Conservation (phyloP, 2,329 filamentous ascomycete genomes). For the Nannizzia gypsea region DNA sequence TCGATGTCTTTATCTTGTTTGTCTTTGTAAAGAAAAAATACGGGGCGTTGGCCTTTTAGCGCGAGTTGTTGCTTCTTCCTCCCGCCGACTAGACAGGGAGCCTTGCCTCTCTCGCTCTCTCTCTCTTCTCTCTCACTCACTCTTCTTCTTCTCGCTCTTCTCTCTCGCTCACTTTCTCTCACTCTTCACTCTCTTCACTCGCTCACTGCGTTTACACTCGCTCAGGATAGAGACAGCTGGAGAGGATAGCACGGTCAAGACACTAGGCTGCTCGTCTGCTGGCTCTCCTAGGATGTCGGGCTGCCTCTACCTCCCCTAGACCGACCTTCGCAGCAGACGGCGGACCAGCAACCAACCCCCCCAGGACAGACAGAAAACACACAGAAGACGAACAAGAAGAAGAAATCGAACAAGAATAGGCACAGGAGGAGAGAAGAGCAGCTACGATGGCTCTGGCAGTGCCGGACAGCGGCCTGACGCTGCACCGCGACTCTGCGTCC, state of each 20-base stretch:
- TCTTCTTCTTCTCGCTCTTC: not conserved
- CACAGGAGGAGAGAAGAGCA: not conserved
- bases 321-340: slow-evolving; percentile 13
- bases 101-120: slow-evolving; percentile 12
- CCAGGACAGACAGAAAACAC: not conserved
- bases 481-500: slow-evolving; percentile 24
- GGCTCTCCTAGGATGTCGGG: slow-evolving; percentile 16
- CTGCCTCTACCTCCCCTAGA: slow-evolving; percentile 14
- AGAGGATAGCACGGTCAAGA: not conserved
- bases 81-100: slow-evolving; percentile 2
- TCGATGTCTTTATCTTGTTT: too few species aligned
- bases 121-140: slow-evolving; percentile 2
- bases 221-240: not conserved
- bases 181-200: slow-evolving; percentile 6
- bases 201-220: slow-evolving; percentile 7
- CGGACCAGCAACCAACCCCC: slow-evolving; percentile 9
- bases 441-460: slow-evolving; percentile 29
- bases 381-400: not conserved
- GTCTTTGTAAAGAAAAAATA: not conserved
- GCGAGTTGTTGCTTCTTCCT: not conserved
- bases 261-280: slow-evolving; percentile 10
- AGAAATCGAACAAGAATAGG: not conserved
- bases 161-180: not conserved
- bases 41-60: not conserved
- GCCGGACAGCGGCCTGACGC: slow-evolving; percentile 31